phyloP scores from a whole-genome alignment of 306 rosid species.

The Acmispon strigosus region DNA sequence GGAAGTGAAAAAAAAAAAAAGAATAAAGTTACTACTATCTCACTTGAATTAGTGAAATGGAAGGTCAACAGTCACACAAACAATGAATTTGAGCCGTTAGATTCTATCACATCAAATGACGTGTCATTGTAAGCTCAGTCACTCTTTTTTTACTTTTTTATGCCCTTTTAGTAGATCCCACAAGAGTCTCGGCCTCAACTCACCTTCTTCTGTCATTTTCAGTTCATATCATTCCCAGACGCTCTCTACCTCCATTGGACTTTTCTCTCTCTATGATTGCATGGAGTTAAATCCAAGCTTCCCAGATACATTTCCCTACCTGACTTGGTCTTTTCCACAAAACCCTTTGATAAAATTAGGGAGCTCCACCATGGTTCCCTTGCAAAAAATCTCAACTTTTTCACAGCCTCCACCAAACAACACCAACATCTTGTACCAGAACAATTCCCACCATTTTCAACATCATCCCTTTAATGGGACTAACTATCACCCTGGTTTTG shows the following conservation, averaged over 20 bases:
- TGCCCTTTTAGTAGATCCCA: too few species aligned
- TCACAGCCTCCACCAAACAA: background rate
- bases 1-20: background rate
- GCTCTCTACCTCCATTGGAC: constrained; percentile 2
- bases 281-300: constrained; percentile 38
- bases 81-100: constrained; percentile 32
- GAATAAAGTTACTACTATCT: background rate
- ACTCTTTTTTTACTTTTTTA: too few species aligned
- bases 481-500: background rate
- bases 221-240: background rate
- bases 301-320: background rate
- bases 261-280: constrained; percentile 16
- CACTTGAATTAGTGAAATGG: background rate
- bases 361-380: background rate
- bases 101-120: constrained; percentile 1
- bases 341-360: constrained; percentile 13
- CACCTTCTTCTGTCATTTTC: background rate
- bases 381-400: background rate
- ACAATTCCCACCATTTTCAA: background rate
- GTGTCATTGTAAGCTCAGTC: background rate
- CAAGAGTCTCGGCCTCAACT: background rate
- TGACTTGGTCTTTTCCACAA: constrained; percentile 13
- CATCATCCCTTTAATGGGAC: background rate
- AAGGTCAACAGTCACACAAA: constrained; percentile 45
- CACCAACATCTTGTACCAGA: constrained; percentile 13